A percentile compares a stretch with the other conserved stretches of the same genome.
Conservation (phyloP, 257 asterid species). For the Gentiana straminea region DNA sequence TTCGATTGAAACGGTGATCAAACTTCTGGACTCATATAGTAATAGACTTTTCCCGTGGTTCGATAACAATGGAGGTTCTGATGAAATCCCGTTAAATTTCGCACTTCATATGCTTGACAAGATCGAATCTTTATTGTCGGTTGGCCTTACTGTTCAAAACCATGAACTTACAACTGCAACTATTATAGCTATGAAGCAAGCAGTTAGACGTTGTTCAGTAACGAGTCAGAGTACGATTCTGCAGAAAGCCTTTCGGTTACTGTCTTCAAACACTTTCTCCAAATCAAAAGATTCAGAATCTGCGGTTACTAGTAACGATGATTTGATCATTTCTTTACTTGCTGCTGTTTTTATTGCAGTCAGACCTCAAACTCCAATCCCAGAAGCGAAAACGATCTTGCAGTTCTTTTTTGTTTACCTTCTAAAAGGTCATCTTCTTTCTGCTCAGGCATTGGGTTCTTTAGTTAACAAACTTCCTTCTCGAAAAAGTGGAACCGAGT, state of each 20-base stretch:
- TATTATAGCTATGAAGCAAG: slow-evolving; percentile 63
- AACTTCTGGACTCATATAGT: slow-evolving; percentile 71
- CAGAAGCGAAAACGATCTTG: slow-evolving; percentile 41
- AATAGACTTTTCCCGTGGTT: slow-evolving; percentile 76
- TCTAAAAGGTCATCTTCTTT: slow-evolving; percentile 63
- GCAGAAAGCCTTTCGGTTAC: slow-evolving; percentile 37
- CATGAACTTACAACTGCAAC: slow-evolving; percentile 51
- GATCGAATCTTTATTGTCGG: slow-evolving; percentile 31
- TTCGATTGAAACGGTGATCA: slow-evolving; percentile 31
- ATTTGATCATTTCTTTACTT: slow-evolving; percentile 58
- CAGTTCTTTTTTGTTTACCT: slow-evolving; percentile 44
- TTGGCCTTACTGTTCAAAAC: slow-evolving; percentile 24
- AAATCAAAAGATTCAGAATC: slow-evolving; percentile 21
- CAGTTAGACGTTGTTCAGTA: slow-evolving; percentile 58
- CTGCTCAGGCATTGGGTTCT: slow-evolving; percentile 96
- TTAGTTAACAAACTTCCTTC: slow-evolving; percentile 83
- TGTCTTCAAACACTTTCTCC: slow-evolving; percentile 32
- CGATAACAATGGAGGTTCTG: slow-evolving; percentile 45
- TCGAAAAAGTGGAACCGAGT: slow-evolving; percentile 18
- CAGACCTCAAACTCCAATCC: slow-evolving; percentile 59
- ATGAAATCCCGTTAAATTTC: slow-evolving; percentile 53
- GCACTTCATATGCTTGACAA: slow-evolving; percentile 52
- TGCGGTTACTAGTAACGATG: slow-evolving; percentile 35
- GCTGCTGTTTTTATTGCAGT: slow-evolving; percentile 74
- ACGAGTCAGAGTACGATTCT: slow-evolving; percentile 57